These are phyloP conservation scores for Paecilomyces variotii DNA, from an alignment of 2,329 filamentous ascomycete species.

Conservation along the genomic window DNA sequence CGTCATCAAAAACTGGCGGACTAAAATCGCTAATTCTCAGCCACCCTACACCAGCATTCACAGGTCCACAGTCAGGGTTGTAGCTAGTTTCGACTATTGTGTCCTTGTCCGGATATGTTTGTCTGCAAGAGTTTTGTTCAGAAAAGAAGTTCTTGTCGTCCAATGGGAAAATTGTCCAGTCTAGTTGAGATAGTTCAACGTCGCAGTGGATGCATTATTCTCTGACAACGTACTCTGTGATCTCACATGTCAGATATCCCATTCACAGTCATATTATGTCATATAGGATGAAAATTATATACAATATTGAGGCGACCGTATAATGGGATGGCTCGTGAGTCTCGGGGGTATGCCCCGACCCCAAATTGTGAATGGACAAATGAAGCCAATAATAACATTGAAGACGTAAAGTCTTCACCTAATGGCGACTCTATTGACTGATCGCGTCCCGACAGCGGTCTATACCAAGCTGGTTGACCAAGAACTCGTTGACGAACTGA, in stretches of 20 bases:
- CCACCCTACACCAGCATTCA: not conserved
- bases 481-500: slow-evolving; percentile 13
- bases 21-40: slow-evolving; percentile 21
- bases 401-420: not conserved
- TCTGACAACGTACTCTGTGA: not conserved
- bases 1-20: slow-evolving; percentile 16
- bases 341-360: too few species aligned
- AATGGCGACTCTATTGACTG: not conserved
- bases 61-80: slow-evolving; percentile 15
- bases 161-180: not conserved
- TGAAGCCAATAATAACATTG: not conserved
- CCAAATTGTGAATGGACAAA: not conserved
- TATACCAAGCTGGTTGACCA: slow-evolving; percentile 10
- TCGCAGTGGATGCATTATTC: not conserved
- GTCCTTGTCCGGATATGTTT: not conserved
- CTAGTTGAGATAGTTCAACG: not conserved
- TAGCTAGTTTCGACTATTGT: not conserved
- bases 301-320: not conserved
- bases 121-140: too few species aligned
- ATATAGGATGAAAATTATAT: not conserved
- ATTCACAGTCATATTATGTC: not conserved
- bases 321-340: not conserved
- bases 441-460: not conserved
- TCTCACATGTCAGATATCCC: not conserved
- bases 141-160: not conserved